Evolutionary conservation across 2,329 filamentous ascomycete genomes (phyloP), one percentile per base, ranked within the genome.

Genomic region (Didymosphaeria variabile): DNA sequence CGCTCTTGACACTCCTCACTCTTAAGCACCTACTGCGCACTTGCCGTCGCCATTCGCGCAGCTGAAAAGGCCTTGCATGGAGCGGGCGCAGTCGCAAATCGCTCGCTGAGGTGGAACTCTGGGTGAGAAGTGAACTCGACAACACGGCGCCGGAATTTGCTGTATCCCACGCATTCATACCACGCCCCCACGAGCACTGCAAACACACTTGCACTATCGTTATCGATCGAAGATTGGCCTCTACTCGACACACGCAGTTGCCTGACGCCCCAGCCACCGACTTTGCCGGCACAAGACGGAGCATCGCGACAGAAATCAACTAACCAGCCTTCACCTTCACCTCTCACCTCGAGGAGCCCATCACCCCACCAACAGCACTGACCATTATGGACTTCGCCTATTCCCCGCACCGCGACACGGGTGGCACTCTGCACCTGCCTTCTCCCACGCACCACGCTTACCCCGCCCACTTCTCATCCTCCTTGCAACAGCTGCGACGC

Each of bases 381-480:
- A 38, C 29, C 47, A 49, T 40, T 66, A 83, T 84, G 82, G 82
- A 83, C 73, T 80, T 83, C 67, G 79, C 80, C 63, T 83, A 81
- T 70, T 84, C 82, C 56, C 82, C 82, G 56, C 81, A 81, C 68
- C 81, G 82, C 68, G 81, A 83, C 61, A 72, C 74, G 19, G 91
- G 91, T 76, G 92, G 92, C 73, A 94, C 92, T 61, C 85, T 97
- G 71, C 93, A 95, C 73, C 85, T 97, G 71, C 90, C 93, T 66
- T 97, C 94, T 64, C 94, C 94, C 60, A 94, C 91, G 13, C 75
- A 77, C 63, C 89, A 92, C 72, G 88, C 88, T 63, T 91, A 92
- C 77, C 90, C 81, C 88, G 92, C 66, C 65, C 70, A 76, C 62
- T 90, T 91, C 63, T 89, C 91, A 54, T 90, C 53, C 7, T 55